phyloP scores from a whole-genome alignment of 495 filamentous ascomycete species.

The Cercophora scortea region DNA sequence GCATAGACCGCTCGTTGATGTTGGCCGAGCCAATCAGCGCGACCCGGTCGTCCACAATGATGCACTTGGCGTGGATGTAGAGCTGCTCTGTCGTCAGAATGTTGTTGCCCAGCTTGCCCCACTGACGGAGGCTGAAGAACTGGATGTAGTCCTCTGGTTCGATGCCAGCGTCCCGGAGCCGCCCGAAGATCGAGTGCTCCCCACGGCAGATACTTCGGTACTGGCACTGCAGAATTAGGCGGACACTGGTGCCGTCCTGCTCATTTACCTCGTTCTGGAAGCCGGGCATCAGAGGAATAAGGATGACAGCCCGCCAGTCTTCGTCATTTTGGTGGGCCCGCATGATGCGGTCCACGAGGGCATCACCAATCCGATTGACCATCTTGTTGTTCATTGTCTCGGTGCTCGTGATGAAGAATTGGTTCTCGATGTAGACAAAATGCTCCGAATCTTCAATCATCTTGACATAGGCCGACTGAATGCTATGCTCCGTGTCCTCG shows the following conservation, averaged over 20 bases:
- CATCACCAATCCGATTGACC: conserved; percentile 90
- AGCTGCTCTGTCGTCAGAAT: conserved; percentile 90
- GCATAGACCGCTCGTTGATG: conserved; percentile 97
- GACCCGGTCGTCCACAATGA: conserved; percentile 90
- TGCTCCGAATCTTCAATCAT: conserved; percentile 92
- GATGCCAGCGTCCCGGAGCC: conserved; percentile 71
- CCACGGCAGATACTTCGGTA: conserved; percentile 96
- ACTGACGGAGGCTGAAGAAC: conserved; percentile 86
- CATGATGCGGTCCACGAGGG: conserved; percentile 84
- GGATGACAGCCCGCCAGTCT: conserved; percentile 86
- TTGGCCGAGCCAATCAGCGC: conserved; percentile 97
- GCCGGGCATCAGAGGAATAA: conserved; percentile 94
- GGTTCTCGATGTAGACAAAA: conserved; percentile 98
- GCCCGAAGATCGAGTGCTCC: conserved; percentile 85
- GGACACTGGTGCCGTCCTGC: conserved; percentile 87
- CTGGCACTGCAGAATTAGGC: conserved; percentile 96
- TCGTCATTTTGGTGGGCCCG: conserved; percentile 77
- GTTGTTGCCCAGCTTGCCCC: conserved; percentile 84
- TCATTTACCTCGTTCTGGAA: conserved; percentile 96
- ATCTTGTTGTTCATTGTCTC: conserved; percentile 82
- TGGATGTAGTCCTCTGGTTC: conserved; percentile 96
- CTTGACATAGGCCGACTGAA: conserved; percentile 92
- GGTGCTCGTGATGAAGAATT: conserved; percentile 96
- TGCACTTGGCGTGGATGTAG: conserved; percentile 97
- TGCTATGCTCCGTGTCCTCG: conserved; percentile 81